These are phyloP conservation scores for Colletotrichum tropicicola DNA, from an alignment of 2,329 filamentous ascomycete species.

Conservation along the genomic window DNA sequence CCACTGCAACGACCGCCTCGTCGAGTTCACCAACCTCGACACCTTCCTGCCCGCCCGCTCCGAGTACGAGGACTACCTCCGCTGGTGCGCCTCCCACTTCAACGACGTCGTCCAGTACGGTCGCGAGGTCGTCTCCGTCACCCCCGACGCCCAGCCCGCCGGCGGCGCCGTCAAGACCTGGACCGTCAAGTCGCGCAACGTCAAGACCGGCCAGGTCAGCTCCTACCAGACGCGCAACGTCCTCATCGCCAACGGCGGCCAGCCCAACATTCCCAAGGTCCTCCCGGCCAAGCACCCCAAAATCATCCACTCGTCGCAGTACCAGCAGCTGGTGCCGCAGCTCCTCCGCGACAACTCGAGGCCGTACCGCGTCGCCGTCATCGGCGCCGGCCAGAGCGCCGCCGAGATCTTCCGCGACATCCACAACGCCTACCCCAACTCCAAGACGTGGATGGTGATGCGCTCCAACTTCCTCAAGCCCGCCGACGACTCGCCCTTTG, in stretches of 20 bases:
- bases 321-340: constrained; percentile 70
- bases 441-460: constrained; percentile 81
- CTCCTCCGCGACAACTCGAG: constrained; percentile 65
- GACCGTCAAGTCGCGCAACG: constrained; percentile 71
- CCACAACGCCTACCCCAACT: constrained; percentile 82
- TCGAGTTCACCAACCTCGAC: constrained; percentile 89
- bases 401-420: constrained; percentile 96
- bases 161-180: constrained; percentile 70
- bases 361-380: constrained; percentile 80
- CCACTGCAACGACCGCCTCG: constrained; percentile 79
- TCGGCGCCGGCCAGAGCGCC: constrained; percentile 91
- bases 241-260: constrained; percentile 65
- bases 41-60: constrained; percentile 87
- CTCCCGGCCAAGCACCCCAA: constrained; percentile 76
- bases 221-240: constrained; percentile 71
- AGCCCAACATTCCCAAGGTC: constrained; percentile 74
- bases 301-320: constrained; percentile 90
- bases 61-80: constrained; percentile 96
- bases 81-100: constrained; percentile 89
- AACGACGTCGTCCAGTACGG: constrained; percentile 77
- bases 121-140: constrained; percentile 78
- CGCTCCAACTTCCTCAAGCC: constrained; percentile 84
- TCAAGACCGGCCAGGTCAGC: constrained; percentile 61
- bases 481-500: constrained; percentile 95
- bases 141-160: constrained; percentile 53